Evolutionary conservation across 2,329 filamentous ascomycete genomes (phyloP).

Genomic region (Alternaria sp.): DNA sequence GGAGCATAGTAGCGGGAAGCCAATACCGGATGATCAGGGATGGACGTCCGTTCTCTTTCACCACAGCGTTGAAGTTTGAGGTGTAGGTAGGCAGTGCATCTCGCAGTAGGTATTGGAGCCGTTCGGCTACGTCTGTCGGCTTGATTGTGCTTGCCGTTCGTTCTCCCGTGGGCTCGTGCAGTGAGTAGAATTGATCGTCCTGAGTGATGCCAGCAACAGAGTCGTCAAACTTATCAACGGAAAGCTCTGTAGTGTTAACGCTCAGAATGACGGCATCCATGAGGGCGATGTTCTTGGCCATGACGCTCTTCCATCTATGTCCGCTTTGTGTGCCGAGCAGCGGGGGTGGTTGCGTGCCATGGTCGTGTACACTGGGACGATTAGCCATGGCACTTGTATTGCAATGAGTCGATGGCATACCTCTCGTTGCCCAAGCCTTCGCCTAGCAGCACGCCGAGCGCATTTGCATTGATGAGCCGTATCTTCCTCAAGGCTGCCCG

Average conservation of each 20-base stretch:
- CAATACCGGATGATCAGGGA: constrained; percentile 82
- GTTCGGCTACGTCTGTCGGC: constrained; percentile 67
- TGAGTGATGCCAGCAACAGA: constrained; percentile 65
- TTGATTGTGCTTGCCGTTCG: constrained; percentile 47
- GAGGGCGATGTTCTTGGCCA: constrained; percentile 80
- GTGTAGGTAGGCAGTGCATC: constrained; percentile 73
- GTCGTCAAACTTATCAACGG: constrained; percentile 64
- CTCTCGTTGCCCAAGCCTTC: constrained; percentile 74
- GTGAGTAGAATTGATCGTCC: constrained; percentile 57
- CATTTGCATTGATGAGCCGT: constrained; percentile 82
- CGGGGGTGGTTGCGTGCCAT: constrained; percentile 56
- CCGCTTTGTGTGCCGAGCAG: constrained; percentile 57
- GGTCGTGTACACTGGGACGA: constrained; percentile 68
- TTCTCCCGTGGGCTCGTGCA: constrained; percentile 51
- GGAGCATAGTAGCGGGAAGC: constrained; percentile 74
- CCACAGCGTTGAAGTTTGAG: constrained; percentile 63
- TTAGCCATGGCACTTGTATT: constrained; percentile 15
- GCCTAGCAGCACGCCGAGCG: constrained; percentile 85
- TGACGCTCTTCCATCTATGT: constrained; percentile 73
- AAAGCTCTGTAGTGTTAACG: constrained; percentile 68
- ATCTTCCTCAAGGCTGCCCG: constrained; percentile 74
- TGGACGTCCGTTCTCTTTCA: constrained; percentile 76
- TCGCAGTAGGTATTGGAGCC: constrained; percentile 74
- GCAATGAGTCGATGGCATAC: constrained; percentile 18
- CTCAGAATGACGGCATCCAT: constrained; percentile 86